phyloP scores from a whole-genome alignment of 2,329 filamentous ascomycete species.

The Colletotrichum sp. region DNA sequence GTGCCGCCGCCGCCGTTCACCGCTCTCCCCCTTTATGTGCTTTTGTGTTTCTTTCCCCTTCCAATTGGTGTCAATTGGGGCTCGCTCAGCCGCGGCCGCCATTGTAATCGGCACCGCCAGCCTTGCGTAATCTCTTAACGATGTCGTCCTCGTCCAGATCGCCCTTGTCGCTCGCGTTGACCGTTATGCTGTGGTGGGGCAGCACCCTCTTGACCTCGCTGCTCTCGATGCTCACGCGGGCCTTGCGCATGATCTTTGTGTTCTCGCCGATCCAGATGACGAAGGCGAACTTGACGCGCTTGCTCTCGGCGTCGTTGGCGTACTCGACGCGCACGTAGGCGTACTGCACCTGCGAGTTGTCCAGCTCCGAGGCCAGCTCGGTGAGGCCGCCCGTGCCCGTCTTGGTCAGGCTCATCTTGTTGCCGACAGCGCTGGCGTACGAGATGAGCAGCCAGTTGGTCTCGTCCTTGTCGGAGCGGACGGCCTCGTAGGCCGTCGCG shows the following conservation, averaged over 20 bases:
- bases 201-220: constrained; percentile 68
- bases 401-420: constrained; percentile 58
- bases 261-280: constrained; percentile 71
- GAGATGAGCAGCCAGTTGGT: constrained; percentile 73
- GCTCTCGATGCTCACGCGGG: constrained; percentile 70
- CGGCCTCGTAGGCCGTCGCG: constrained; percentile 67
- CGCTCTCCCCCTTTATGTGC: background rate
- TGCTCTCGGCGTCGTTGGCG: constrained; percentile 74
- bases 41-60: background rate
- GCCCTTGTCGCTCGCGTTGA: constrained; percentile 63
- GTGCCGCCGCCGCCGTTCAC: background rate
- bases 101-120: constrained; percentile 75
- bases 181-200: constrained; percentile 68
- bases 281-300: constrained; percentile 70
- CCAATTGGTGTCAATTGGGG: background rate
- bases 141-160: constrained; percentile 69
- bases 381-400: constrained; percentile 66
- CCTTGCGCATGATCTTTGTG: constrained; percentile 73
- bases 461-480: constrained; percentile 69
- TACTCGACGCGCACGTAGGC: constrained; percentile 71
- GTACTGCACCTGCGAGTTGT: constrained; percentile 67
- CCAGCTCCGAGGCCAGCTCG: constrained; percentile 62
- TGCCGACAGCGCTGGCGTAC: constrained; percentile 59
- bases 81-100: constrained; percentile 60
- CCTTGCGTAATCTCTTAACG: constrained; percentile 65